These are phyloP conservation scores for Mentha longifolia DNA, from an alignment of 257 asterid species.

Conservation along the genomic window DNA sequence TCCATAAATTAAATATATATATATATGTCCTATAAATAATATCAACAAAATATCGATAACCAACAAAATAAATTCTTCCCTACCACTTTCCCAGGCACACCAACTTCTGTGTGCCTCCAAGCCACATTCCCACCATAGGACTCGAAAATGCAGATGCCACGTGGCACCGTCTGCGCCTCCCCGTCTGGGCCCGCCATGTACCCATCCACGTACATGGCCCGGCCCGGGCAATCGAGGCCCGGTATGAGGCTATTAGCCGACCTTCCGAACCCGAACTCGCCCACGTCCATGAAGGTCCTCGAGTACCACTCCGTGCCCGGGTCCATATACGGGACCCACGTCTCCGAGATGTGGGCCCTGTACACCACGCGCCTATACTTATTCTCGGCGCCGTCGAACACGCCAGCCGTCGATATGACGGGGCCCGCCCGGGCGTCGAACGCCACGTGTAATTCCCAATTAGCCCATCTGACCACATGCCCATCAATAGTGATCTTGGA, in stretches of 20 bases:
- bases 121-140: slow-evolving; percentile 53
- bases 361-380: slow-evolving; percentile 59
- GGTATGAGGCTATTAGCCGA: slow-evolving; percentile 64
- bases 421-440: slow-evolving; percentile 68
- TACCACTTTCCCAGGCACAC: slow-evolving; percentile 69
- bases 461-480: slow-evolving; percentile 57
- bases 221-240: slow-evolving; percentile 57
- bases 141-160: slow-evolving; percentile 67
- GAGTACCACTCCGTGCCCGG: slow-evolving; percentile 69
- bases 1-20: too few species aligned
- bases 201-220: slow-evolving; percentile 63
- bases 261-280: slow-evolving; percentile 80
- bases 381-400: slow-evolving; percentile 39
- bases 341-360: slow-evolving; percentile 74
- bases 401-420: slow-evolving; percentile 61
- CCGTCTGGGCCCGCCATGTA: slow-evolving; percentile 66
- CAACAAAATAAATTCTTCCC: background rate
- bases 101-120: slow-evolving; percentile 82
- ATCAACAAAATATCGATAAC: background rate
- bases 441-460: slow-evolving; percentile 69
- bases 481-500: slow-evolving; percentile 42
- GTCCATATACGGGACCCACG: slow-evolving; percentile 86
- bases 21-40: too few species aligned
- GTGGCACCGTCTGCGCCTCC: slow-evolving; percentile 38
- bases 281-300: slow-evolving; percentile 73